These are phyloP conservation scores for Volvariella surrecta DNA, from an alignment of 1,284 basidiomycete genomes.

Conservation along the genomic window DNA sequence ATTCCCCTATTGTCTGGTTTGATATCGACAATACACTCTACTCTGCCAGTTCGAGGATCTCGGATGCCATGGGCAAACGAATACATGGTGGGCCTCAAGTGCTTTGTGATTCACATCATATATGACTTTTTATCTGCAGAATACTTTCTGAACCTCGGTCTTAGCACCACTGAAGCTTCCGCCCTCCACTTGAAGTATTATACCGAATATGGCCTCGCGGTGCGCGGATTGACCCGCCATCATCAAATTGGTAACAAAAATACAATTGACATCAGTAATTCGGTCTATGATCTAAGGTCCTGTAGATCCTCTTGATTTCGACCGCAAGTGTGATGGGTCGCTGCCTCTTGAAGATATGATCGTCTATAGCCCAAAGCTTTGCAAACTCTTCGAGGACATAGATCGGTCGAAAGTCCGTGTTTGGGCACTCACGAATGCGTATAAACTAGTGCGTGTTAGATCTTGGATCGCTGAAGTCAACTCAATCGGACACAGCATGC, in stretches of 20 bases:
- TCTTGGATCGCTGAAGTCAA: background rate
- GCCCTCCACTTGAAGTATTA: constrained; percentile 73
- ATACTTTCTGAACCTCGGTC: constrained; percentile 69
- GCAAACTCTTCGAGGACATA: constrained; percentile 69
- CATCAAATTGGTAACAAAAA: constrained; percentile 61
- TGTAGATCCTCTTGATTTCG: constrained; percentile 80
- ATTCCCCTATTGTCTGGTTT: constrained; percentile 62
- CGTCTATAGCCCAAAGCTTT: constrained; percentile 52
- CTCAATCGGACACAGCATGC: constrained; percentile 52
- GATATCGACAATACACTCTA: constrained; percentile 88
- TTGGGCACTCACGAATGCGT: constrained; percentile 80
- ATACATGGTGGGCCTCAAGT: constrained; percentile 54
- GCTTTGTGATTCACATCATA: too few relatives aligned
- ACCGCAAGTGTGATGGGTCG: constrained; percentile 76
- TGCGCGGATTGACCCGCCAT: constrained; percentile 74
- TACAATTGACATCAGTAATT: constrained; percentile 4
- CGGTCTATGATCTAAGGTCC: constrained; percentile 1
- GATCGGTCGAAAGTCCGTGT: constrained; percentile 73
- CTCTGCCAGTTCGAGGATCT: constrained; percentile 66
- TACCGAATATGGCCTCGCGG: constrained; percentile 75
- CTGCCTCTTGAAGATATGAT: constrained; percentile 81
- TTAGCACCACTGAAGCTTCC: constrained; percentile 62
- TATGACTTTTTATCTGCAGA: constrained; percentile 27
- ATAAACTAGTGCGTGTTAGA: constrained; percentile 43
- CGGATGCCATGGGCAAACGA: constrained; percentile 71